A percentile compares a stretch with the other conserved stretches of the same genome.
These are phyloP conservation scores for Phytophthora sojae DNA, from an alignment of 352 stramenopile species.

Conservation along the genomic window DNA sequence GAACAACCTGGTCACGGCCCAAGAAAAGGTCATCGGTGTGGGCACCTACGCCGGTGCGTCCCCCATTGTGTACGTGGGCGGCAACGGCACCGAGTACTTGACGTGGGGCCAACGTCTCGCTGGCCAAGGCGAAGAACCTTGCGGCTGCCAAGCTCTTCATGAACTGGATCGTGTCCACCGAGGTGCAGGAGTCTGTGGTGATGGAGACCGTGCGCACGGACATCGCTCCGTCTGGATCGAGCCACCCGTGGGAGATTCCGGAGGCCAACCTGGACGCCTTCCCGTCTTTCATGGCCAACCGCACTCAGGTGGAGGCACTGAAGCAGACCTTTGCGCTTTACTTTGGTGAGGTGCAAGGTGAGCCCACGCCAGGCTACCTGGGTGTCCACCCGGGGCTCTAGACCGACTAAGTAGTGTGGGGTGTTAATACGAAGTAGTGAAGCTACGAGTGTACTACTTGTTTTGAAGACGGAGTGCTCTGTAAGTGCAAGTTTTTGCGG, in stretches of 20 bases:
- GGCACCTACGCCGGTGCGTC: slow-evolving; percentile 10
- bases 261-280: slow-evolving; percentile 41
- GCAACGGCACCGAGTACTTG: slow-evolving; percentile 35
- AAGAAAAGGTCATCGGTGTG: slow-evolving; percentile 30
- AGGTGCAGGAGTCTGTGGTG: slow-evolving; percentile 34
- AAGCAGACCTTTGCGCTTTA: slow-evolving; percentile 53
- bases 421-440: too few species aligned
- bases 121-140: slow-evolving; percentile 26
- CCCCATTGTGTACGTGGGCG: slow-evolving; percentile 20
- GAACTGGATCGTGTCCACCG: slow-evolving; percentile 41
- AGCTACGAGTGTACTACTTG: too few species aligned
- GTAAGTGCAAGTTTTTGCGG: too few species aligned
- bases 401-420: too few species aligned
- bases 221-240: slow-evolving; percentile 26
- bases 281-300: slow-evolving; percentile 51
- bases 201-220: slow-evolving; percentile 40
- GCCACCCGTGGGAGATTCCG: slow-evolving; percentile 36
- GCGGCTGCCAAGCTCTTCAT: slow-evolving; percentile 30
- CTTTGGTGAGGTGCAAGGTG: slow-evolving; percentile 56
- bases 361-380: slow-evolving; percentile 38
- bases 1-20: slow-evolving; percentile 16
- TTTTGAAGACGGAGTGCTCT: too few species aligned
- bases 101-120: slow-evolving; percentile 38
- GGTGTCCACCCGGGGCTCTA: slow-evolving; percentile 44
- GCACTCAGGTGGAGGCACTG: slow-evolving; percentile 41